Percentiles rank a stretch among this genome's conserved stretches.
phyloP scores from a whole-genome alignment of 106 monocot species.

The Dendrobium officinale region DNA sequence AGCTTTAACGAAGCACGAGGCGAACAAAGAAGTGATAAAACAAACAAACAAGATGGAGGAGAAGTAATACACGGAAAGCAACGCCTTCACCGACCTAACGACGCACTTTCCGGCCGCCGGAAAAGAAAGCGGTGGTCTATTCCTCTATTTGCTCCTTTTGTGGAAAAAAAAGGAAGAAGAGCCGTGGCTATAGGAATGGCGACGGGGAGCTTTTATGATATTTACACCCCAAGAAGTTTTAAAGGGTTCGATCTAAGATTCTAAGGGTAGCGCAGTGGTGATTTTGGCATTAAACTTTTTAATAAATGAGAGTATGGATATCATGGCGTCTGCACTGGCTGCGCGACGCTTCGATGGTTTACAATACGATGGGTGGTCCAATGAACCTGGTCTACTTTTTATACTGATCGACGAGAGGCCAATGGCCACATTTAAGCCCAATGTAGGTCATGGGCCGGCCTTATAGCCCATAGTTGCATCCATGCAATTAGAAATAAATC shows the following conservation, averaged over 20 bases:
- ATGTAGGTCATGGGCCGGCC: too few relatives aligned
- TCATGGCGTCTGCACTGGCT: background rate
- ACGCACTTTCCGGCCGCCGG: background rate
- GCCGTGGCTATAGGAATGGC: too few relatives aligned
- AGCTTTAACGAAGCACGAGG: background rate
- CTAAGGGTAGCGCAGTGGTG: background rate
- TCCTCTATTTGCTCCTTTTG: too few relatives aligned
- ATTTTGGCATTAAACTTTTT: background rate
- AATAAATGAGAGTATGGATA: background rate
- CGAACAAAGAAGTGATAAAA: background rate
- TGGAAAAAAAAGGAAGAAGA: too few relatives aligned
- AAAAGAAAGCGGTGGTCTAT: background rate
- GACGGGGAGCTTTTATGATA: too few relatives aligned
- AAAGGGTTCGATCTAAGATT: background rate
- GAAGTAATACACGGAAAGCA: background rate
- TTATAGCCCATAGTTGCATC: too few relatives aligned
- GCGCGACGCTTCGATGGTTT: background rate
- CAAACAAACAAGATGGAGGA: background rate
- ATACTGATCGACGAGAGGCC: too few relatives aligned
- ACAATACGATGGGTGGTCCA: background rate
- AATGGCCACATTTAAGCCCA: too few relatives aligned
- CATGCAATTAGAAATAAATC: too few relatives aligned
- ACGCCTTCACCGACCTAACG: background rate
- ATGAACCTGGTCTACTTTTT: background rate
- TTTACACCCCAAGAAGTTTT: background rate